Evolutionary conservation across 164 flowering plant genomes (phyloP).

Genomic region (Annona squamosa): DNA sequence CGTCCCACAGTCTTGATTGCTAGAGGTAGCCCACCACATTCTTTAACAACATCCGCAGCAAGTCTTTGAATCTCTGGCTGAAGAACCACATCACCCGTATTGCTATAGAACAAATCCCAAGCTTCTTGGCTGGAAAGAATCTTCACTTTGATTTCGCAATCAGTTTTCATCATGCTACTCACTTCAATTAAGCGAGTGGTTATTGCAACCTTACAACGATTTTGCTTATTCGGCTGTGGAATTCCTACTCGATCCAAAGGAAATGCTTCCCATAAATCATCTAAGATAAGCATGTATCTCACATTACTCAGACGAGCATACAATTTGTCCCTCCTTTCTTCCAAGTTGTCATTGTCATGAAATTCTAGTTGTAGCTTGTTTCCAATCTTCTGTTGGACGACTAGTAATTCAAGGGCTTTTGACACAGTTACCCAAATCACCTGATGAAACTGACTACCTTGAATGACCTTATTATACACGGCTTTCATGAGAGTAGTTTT

Average conservation of each 20-base stretch:
- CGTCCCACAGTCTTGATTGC: constrained; percentile 1
- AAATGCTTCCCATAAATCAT: constrained; percentile 21
- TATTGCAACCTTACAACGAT: constrained; percentile 14
- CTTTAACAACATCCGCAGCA: background rate
- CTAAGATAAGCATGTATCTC: constrained; percentile 18
- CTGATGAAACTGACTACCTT: background rate
- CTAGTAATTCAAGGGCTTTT: background rate
- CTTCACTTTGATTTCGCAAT: background rate
- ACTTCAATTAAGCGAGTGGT: constrained; percentile 21
- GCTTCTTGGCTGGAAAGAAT: too few species aligned
- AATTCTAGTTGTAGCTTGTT: constrained; percentile 7
- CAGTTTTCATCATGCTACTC: constrained; percentile 21
- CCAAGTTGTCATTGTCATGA: background rate
- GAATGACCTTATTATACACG: background rate
- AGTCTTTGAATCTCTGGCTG: background rate
- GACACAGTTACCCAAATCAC: constrained; percentile 11
- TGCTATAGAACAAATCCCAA: background rate
- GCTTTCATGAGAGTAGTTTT: constrained; percentile 5
- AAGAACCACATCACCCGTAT: background rate
- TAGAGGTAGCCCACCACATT: constrained; percentile 4
- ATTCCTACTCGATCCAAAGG: constrained; percentile 20
- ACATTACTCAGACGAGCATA: background rate
- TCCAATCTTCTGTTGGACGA: constrained; percentile 4
- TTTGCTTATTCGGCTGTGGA: constrained; percentile 9
- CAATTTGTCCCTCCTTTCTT: constrained; percentile 4